phyloP scores from a whole-genome alignment of 345 rosid genomes.

The Microcos paniculata region DNA sequence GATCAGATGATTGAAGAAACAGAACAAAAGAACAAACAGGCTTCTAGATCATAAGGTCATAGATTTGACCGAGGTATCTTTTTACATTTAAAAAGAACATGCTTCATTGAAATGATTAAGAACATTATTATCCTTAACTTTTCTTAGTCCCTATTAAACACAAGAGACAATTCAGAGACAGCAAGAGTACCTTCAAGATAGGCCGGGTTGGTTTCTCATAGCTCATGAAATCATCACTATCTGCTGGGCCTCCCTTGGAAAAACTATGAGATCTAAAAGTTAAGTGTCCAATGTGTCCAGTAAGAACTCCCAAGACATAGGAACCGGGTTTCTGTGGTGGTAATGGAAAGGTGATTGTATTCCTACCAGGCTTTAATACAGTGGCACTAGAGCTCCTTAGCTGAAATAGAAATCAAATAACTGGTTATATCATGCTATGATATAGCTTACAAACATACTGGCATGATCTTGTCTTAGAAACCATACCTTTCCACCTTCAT shows the following conservation, averaged over 20 bases:
- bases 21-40: slow-evolving; percentile 5
- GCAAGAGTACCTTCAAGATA: slow-evolving; percentile 69
- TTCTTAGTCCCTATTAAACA: not conserved
- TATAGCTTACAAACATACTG: not conserved
- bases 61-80: not conserved
- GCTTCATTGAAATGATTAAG: not conserved
- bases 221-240: slow-evolving; percentile 95
- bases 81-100: not conserved
- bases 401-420: slow-evolving; percentile 47
- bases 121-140: not conserved
- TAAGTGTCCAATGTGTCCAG: slow-evolving; percentile 91
- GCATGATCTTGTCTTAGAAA: slow-evolving; percentile 17
- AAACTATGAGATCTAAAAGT: slow-evolving; percentile 94
- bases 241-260: slow-evolving; percentile 96
- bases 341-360: slow-evolving; percentile 63
- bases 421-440: slow-evolving; percentile 10
- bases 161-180: not conserved
- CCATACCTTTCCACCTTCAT: slow-evolving; percentile 85
- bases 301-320: slow-evolving; percentile 89
- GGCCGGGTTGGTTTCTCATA: slow-evolving; percentile 93
- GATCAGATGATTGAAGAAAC: slow-evolving; percentile 25
- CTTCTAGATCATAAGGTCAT: slow-evolving; percentile 3
- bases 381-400: slow-evolving; percentile 72
- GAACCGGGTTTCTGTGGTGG: slow-evolving; percentile 96
- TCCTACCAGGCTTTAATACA: slow-evolving; percentile 72